Conservation (phyloP, 2,329 filamentous ascomycete species). For the Acephala macrosclerotiorum region DNA sequence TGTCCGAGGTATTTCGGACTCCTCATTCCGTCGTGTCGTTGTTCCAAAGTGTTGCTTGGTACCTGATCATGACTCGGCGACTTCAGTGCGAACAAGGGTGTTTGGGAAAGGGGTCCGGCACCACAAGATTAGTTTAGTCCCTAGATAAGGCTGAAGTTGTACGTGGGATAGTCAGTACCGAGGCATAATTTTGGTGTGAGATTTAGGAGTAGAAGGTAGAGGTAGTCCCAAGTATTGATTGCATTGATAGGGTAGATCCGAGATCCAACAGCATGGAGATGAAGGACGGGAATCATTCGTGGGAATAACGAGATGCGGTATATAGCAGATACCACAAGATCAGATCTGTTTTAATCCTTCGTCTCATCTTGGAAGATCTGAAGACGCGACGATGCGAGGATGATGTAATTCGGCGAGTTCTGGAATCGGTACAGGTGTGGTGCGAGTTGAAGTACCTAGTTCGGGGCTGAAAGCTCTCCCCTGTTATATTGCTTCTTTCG, state of each 20-base stretch:
- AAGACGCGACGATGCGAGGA: too few relatives aligned
- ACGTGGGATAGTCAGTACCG: background rate
- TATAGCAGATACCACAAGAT: background rate
- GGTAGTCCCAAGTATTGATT: too few relatives aligned
- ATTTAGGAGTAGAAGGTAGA: too few relatives aligned
- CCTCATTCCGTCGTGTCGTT: background rate
- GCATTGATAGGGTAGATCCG: background rate
- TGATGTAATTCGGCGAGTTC: background rate
- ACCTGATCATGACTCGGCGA: background rate
- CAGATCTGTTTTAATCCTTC: background rate
- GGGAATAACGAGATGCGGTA: background rate
- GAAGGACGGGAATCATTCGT: background rate
- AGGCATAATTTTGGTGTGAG: too few relatives aligned
- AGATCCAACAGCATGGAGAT: background rate
- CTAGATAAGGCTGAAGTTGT: background rate
- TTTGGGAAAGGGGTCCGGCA: background rate
- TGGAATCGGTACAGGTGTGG: background rate
- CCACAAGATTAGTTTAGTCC: background rate
- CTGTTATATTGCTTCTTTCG: background rate
- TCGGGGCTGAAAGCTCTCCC: background rate
- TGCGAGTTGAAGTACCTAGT: background rate
- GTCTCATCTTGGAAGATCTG: background rate
- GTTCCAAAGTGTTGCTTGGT: background rate
- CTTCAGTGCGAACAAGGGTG: background rate
- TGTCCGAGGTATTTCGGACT: slow-evolving; percentile 1